These are phyloP conservation scores for Aspergillus clavatus DNA, from an alignment of 2,329 filamentous ascomycete genomes.

Conservation along the genomic window DNA sequence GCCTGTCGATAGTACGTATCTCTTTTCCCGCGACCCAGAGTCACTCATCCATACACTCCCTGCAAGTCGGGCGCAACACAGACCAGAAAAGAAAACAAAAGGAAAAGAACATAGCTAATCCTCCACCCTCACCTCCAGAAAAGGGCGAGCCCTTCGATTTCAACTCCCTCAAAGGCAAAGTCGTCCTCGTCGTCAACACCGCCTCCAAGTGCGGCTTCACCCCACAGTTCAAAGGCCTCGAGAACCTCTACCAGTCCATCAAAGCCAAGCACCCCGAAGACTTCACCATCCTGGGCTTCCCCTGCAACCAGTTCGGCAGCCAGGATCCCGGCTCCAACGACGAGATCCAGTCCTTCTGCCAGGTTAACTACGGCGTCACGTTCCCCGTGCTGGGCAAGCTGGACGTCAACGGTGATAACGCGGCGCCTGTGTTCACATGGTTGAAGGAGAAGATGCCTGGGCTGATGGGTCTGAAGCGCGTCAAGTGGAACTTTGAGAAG, in stretches of 20 bases:
- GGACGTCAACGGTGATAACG: constrained; percentile 83
- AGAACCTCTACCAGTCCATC: constrained; percentile 80
- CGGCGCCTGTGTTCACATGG: constrained; percentile 75
- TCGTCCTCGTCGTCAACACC: constrained; percentile 94
- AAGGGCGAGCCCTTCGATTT: constrained; percentile 69
- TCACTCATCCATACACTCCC: too few species aligned
- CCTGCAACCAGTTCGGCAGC: constrained; percentile 92
- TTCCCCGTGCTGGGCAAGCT: constrained; percentile 91
- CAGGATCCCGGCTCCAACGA: constrained; percentile 85
- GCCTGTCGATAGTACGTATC: constrained; percentile 51
- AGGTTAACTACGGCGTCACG: constrained; percentile 86
- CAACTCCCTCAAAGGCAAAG: constrained; percentile 75
- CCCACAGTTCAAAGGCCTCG: constrained; percentile 85
- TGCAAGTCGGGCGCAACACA: background rate
- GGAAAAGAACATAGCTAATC: constrained; percentile 7
- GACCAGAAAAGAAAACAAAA: background rate
- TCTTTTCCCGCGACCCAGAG: background rate
- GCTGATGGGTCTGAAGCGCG: constrained; percentile 76
- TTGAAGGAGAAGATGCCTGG: constrained; percentile 69
- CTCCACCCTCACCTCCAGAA: constrained; percentile 47
- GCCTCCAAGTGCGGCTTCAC: constrained; percentile 99
- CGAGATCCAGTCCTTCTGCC: constrained; percentile 79
- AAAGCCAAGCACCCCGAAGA: constrained; percentile 65
- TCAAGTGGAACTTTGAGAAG: constrained; percentile 99
- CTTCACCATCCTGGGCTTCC: constrained; percentile 89